Evolutionary conservation across 805 yeast species (phyloP).

Genomic region (Grigorovia humatica): DNA sequence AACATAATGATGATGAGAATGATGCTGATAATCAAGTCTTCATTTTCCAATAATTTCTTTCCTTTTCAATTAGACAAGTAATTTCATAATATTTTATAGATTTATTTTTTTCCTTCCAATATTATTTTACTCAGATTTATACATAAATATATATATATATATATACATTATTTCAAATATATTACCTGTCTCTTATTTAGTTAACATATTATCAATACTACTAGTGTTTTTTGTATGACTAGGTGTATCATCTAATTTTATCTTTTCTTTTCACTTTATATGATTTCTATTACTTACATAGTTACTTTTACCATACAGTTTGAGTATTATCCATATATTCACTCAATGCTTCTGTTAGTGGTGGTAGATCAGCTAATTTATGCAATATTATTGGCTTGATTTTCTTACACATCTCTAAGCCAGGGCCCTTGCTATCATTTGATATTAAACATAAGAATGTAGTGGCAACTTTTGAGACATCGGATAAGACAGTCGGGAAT

Average conservation of each 20-base stretch:
- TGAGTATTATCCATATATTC: conserved; percentile 27
- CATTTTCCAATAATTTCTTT: conserved; percentile 32
- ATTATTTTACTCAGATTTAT: too few species aligned
- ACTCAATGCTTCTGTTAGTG: conserved; percentile 21
- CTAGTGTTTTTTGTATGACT: too few species aligned
- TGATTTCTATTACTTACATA: neutral
- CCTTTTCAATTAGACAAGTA: too few species aligned
- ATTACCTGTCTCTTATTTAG: too few species aligned
- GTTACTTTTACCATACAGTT: conserved; percentile 6
- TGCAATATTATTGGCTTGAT: conserved; percentile 24
- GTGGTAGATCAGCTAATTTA: conserved; percentile 26
- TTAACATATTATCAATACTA: too few species aligned
- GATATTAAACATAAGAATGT: conserved; percentile 27
- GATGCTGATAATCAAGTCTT: conserved; percentile 44
- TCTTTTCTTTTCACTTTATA: neutral
- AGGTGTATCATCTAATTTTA: too few species aligned
- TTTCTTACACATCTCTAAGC: conserved; percentile 19
- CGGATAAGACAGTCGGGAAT: conserved; percentile 24
- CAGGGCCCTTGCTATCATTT: conserved; percentile 23
- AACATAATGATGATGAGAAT: conserved; percentile 19
- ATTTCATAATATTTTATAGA: neutral
- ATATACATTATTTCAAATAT: too few species aligned
- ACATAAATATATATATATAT: too few species aligned
- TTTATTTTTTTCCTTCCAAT: neutral
- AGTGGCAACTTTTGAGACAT: conserved; percentile 25